Evolutionary conservation across 306 rosid genomes (phyloP).

Genomic region (Canavalia gladiata): DNA sequence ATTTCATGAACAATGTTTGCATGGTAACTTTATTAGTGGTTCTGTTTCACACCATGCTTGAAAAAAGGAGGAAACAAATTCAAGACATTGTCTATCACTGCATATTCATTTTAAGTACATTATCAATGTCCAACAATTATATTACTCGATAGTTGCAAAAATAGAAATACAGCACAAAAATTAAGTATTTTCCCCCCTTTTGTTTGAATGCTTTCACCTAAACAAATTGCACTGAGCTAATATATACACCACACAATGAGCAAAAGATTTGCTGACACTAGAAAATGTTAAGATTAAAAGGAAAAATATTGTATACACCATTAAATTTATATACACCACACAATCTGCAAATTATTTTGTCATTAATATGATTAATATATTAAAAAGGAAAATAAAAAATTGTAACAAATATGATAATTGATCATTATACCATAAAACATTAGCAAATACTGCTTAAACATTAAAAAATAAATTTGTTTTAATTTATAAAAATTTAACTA

Average conservation of each 20-base stretch:
- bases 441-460: too few species aligned
- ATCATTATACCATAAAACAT: too few species aligned
- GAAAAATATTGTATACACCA: too few species aligned
- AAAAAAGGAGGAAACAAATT: slow-evolving; percentile 14
- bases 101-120: slow-evolving; percentile 22
- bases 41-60: slow-evolving; percentile 32
- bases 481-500: too few species aligned
- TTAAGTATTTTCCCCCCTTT: neutral
- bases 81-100: neutral
- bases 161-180: neutral
- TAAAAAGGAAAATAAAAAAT: too few species aligned
- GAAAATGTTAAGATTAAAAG: too few species aligned
- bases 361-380: too few species aligned
- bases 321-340: too few species aligned
- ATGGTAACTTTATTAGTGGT: slow-evolving; percentile 27
- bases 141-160: neutral
- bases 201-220: neutral
- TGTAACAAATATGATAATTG: too few species aligned
- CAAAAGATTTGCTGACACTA: neutral
- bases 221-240: neutral
- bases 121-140: neutral
- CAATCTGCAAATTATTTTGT: too few species aligned
- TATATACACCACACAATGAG: neutral
- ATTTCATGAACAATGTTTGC: slow-evolving; percentile 31
- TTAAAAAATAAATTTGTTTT: too few species aligned